These are phyloP conservation scores for Leishmania guyanensis DNA, from an alignment of 208 protist genomes.

Conservation along the genomic window DNA sequence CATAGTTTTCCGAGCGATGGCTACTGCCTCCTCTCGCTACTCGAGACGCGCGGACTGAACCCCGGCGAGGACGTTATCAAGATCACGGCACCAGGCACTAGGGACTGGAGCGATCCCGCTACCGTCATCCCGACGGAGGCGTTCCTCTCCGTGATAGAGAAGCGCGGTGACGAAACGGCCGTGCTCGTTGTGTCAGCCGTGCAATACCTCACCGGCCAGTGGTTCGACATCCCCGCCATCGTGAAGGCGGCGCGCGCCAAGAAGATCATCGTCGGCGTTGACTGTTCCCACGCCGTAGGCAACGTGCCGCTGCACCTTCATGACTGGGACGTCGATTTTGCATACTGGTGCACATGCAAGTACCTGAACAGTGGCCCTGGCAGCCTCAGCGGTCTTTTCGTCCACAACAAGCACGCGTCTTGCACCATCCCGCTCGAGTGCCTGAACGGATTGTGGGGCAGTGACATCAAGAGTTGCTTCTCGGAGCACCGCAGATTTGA, in stretches of 20 bases:
- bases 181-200: slow-evolving; percentile 88
- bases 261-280: slow-evolving; percentile 89
- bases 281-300: slow-evolving; percentile 95
- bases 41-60: slow-evolving; percentile 82
- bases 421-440: slow-evolving; percentile 37
- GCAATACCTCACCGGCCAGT: slow-evolving; percentile 95
- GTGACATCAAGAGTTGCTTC: slow-evolving; percentile 78
- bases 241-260: slow-evolving; percentile 81
- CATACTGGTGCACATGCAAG: slow-evolving; percentile 96
- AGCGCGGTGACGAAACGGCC: slow-evolving; percentile 86
- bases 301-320: slow-evolving; percentile 94
- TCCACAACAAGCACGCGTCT: slow-evolving; percentile 87
- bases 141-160: slow-evolving; percentile 82
- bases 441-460: slow-evolving; percentile 93
- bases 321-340: slow-evolving; percentile 97
- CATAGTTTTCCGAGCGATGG: slow-evolving; percentile 69
- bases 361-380: slow-evolving; percentile 95
- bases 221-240: slow-evolving; percentile 93
- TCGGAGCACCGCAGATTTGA: slow-evolving; percentile 68
- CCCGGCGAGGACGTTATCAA: slow-evolving; percentile 55
- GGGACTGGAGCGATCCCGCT: slow-evolving; percentile 37
- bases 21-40: slow-evolving; percentile 90
- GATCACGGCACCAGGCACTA: slow-evolving; percentile 50
- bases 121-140: slow-evolving; percentile 70
- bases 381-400: slow-evolving; percentile 89